A percentile compares a stretch with the other conserved stretches of the same genome.
Evolutionary conservation across 73 alveolate species (phyloP).

Genomic region (Paramecium sonneborni): DNA sequence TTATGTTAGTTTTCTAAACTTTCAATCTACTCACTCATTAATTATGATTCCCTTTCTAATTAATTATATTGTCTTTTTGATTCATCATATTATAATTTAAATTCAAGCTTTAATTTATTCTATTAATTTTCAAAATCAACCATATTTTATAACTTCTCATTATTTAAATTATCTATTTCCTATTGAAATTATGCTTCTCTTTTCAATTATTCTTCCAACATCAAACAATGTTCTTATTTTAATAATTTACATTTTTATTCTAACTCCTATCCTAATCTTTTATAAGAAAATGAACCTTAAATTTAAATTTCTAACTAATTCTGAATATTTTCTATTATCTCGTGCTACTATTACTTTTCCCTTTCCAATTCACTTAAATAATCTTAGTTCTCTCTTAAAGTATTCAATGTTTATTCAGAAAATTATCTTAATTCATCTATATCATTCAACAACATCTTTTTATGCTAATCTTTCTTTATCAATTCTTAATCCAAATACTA

Average conservation of each 20-base stretch:
- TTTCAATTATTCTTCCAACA: background rate
- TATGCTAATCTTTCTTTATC: background rate
- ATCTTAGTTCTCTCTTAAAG: conserved; percentile 41
- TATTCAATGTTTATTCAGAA: background rate
- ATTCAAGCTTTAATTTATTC: background rate
- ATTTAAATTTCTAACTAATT: conserved; percentile 25
- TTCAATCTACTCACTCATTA: too few relatives aligned
- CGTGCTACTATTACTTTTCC: background rate
- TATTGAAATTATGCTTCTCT: background rate
- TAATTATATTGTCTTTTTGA: background rate
- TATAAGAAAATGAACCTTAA: conserved; percentile 29
- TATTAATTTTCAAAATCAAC: background rate
- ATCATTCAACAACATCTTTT: conserved; percentile 17
- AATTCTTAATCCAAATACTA: background rate
- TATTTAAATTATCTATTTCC: background rate
- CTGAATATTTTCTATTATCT: conserved; percentile 15
- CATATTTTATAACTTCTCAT: background rate
- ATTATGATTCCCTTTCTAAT: background rate
- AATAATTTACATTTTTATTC: conserved; percentile 26
- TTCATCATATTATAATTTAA: background rate
- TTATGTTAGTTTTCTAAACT: background rate
- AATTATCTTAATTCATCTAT: background rate
- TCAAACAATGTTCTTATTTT: background rate
- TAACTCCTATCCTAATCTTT: conserved; percentile 30
- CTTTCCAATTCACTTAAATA: conserved; percentile 44